Evolutionary conservation across 495 filamentous ascomycete genomes (phyloP), one percentile per base, ranked within the genome.

Genomic region (Ramalina intermedia): DNA sequence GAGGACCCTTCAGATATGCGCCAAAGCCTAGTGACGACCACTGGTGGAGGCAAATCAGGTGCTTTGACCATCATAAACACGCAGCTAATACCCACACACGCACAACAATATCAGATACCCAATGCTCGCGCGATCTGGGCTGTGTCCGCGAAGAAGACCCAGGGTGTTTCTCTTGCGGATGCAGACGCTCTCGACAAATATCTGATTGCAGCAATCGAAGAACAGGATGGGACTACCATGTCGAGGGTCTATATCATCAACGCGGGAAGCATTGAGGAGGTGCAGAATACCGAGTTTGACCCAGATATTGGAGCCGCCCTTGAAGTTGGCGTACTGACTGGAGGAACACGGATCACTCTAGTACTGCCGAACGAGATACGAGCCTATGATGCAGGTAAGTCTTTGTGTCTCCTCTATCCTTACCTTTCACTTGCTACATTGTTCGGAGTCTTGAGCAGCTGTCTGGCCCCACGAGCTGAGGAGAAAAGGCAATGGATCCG

Each of bases 301-400:
- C 76, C 81, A 6, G 89, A 89, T 54, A 82, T 79, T 44, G 87
- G 87, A 35, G 71, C 78, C 36, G 94, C 89, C 0, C 69, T 96
- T 47, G 82, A 94, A 50, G 80, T 88, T 24, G 83, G 84, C 27
- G 79, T 78, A 6, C 73, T 96, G 51, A 83, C 82, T 8, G 74
- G 73, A 42, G 79, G 79, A 33, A 83, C 71, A 49, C 76, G 85
- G 43, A 77, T 96, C 41, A 77, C 96, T 13, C 91, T 96, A 58
- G 78, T 94, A 14, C 68, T 93, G 35, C 81, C 76, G 51, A 83
- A 77, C 26, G 88, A 96, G 55, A 77, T 98, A 13, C 72, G 88
- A 41, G 85, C 78, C 48, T 96, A 93, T 58, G 88, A 96, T 60
- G 80, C 77, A 61, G 81, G 87, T 93, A 68, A 73, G 80, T 68